Evolutionary conservation across 2,329 filamentous ascomycete genomes (phyloP), one percentile per base, ranked within the genome.

Genomic region (Niveomyces coronatus): DNA sequence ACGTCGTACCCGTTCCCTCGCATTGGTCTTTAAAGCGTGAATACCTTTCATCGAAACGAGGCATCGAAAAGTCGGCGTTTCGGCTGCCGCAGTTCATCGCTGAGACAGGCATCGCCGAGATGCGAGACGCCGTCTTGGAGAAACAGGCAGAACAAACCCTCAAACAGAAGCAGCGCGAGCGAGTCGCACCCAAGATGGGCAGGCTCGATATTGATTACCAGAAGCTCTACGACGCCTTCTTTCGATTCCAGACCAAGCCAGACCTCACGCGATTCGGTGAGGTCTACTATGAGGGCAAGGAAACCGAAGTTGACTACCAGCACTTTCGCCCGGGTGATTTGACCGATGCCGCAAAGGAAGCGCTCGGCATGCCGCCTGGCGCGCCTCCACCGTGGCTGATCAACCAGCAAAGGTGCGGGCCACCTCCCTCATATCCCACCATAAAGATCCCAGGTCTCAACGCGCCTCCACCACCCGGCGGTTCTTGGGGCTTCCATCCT

Each of bases 201-300:
- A 93, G 91, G 60, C 71, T 98, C 35, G 91, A 98, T 58, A 96
- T 98, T 49, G 91, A 98, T 61, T 98, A 98, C 60, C 86, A 94
- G 56, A 95, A 91, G 59, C 77, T 96, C 39, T 96, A 96, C 63
- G 91, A 96, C 56, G 91, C 91, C 4, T 98, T 98, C 68, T 98
- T 98, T 69, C 78, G 87, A 43, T 93, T 94, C 56, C 91, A 98
- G 64, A 94, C 86, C 28, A 98, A 98, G 62, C 91, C 91, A 0
- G 80, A 87, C 49, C 66, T 98, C 45, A 96, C 91, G 22, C 76
- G 88, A 30, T 98, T 94, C 51, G 91, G 91, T 28, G 91, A 98
- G 60, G 88, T 98, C n/a, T 98, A 98, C 61, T 96, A 96, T 58
- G 91, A 98, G 62, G 91, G 91, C 55, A 98, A 98, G 60, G 91